phyloP scores from a whole-genome alignment of 2,329 filamentous ascomycete species.

The Penicillium sp. region DNA sequence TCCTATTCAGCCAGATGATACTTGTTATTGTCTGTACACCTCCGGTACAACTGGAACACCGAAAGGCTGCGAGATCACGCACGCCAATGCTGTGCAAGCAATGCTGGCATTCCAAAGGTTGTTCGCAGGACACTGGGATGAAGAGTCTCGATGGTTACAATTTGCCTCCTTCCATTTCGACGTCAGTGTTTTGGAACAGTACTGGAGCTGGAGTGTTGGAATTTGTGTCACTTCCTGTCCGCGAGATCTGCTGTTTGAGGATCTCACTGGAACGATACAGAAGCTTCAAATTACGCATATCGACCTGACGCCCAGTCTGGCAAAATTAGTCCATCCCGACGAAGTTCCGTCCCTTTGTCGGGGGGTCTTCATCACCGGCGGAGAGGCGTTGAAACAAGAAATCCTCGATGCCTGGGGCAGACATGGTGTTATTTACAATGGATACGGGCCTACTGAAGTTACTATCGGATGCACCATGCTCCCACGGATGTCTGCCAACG shows the following conservation, averaged over 20 bases:
- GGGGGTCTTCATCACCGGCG: slow-evolving; percentile 90
- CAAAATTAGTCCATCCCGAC: slow-evolving; percentile 71
- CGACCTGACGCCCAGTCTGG: slow-evolving; percentile 84
- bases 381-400: slow-evolving; percentile 82
- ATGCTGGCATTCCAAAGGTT: slow-evolving; percentile 82
- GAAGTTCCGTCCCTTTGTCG: slow-evolving; percentile 75
- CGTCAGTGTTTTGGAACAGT: slow-evolving; percentile 88
- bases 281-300: slow-evolving; percentile 79
- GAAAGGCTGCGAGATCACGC: slow-evolving; percentile 84
- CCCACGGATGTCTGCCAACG: slow-evolving; percentile 71
- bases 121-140: slow-evolving; percentile 71
- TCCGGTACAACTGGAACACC: slow-evolving; percentile 83
- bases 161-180: slow-evolving; percentile 96
- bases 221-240: slow-evolving; percentile 80
- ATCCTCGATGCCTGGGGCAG: slow-evolving; percentile 84
- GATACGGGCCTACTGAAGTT: slow-evolving; percentile 86
- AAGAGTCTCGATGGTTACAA: slow-evolving; percentile 76
- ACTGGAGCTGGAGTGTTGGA: slow-evolving; percentile 91
- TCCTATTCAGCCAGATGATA: slow-evolving; percentile 50
- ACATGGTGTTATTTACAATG: slow-evolving; percentile 80
- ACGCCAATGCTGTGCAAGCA: slow-evolving; percentile 84
- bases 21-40: slow-evolving; percentile 82
- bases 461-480: slow-evolving; percentile 93
- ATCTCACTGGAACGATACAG: slow-evolving; percentile 70
- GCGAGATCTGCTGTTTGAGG: slow-evolving; percentile 79